Evolutionary conservation across 2,329 filamentous ascomycete genomes (phyloP).

Genomic region (Colletotrichum nymphaeae): DNA sequence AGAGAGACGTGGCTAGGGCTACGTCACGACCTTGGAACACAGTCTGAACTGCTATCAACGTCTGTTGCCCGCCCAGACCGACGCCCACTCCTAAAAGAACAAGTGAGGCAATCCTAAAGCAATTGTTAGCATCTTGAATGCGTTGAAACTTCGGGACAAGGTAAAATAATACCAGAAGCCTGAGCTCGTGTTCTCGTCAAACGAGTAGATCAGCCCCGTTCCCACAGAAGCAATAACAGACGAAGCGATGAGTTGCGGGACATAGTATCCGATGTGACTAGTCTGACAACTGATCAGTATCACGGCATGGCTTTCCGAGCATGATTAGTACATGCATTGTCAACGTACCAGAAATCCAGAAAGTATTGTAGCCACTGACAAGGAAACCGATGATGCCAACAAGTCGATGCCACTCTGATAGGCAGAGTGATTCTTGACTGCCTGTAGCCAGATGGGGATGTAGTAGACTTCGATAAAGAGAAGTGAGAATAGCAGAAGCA

Average conservation of each 20-base stretch:
- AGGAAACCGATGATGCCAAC: conserved; percentile 61
- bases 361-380: conserved; percentile 42
- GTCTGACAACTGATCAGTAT: neutral
- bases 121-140: neutral
- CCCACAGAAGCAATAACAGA: conserved; percentile 16
- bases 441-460: conserved; percentile 8
- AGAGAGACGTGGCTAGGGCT: conserved; percentile 21
- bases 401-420: conserved; percentile 39
- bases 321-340: no score
- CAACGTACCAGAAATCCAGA: neutral
- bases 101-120: conserved; percentile 16
- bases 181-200: conserved; percentile 12
- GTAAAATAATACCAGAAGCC: conserved; percentile 6
- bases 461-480: neutral
- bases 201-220: conserved; percentile 26
- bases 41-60: conserved; percentile 28
- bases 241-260: conserved; percentile 34
- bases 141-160: neutral
- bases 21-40: conserved; percentile 29
- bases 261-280: conserved; percentile 34
- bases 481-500: neutral
- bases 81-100: neutral
- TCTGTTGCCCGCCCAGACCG: conserved; percentile 16
- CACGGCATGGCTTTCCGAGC: no score
- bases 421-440: neutral